Evolutionary conservation across 2,329 filamentous ascomycete genomes (phyloP).

Genomic region (Arachnomyces sp.): DNA sequence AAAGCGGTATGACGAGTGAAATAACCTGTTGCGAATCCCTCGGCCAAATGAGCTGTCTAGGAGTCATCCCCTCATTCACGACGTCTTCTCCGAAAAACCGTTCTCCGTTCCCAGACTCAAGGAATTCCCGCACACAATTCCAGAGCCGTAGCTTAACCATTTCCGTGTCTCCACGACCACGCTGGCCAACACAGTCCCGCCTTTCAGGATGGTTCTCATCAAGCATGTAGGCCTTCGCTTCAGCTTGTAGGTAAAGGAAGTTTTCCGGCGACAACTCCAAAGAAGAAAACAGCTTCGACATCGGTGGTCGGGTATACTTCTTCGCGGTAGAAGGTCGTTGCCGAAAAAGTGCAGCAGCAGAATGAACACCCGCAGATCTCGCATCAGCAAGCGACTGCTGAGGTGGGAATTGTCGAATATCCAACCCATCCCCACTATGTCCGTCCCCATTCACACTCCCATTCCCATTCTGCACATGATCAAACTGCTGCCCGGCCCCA

Average conservation of each 20-base stretch:
- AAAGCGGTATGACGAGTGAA: conserved; percentile 48
- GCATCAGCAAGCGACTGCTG: conserved; percentile 36
- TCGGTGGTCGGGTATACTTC: conserved; percentile 51
- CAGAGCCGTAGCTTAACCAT: conserved; percentile 51
- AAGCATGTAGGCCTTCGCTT: conserved; percentile 52
- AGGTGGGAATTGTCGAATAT: conserved; percentile 30
- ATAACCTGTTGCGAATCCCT: conserved; percentile 49
- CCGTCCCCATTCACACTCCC: conserved; percentile 3
- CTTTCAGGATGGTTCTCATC: conserved; percentile 48
- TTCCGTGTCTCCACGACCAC: conserved; percentile 48
- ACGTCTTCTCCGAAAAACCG: conserved; percentile 45
- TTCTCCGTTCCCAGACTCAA: conserved; percentile 44
- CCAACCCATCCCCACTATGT: conserved; percentile 23
- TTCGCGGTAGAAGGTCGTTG: conserved; percentile 41
- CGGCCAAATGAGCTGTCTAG: conserved; percentile 45
- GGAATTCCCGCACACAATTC: conserved; percentile 49
- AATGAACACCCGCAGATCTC: conserved; percentile 45
- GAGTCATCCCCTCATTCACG: conserved; percentile 32
- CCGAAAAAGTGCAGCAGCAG: conserved; percentile 48
- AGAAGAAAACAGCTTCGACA: conserved; percentile 51
- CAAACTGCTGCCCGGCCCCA: conserved; percentile 3
- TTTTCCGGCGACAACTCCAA: conserved; percentile 50
- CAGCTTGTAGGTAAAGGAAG: conserved; percentile 49
- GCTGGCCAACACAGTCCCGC: conserved; percentile 50
- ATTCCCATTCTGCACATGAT: conserved; percentile 15